phyloP scores from a whole-genome alignment of 257 asterid genomes.

The Nicotiana noctiflora region DNA sequence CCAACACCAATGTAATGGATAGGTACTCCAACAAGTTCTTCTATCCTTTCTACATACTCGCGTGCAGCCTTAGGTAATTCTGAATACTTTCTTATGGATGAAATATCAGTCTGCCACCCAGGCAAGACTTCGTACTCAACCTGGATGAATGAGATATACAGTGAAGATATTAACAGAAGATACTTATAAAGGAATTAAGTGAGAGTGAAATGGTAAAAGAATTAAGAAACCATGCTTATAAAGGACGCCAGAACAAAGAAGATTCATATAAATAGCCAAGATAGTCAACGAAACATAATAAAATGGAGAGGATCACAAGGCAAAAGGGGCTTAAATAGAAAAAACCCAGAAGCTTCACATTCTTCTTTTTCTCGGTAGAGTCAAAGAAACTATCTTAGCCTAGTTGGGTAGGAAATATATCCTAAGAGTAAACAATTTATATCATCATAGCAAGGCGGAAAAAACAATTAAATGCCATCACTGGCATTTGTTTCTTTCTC shows the following conservation, averaged over 20 bases:
- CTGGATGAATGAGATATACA: slow-evolving; percentile 21
- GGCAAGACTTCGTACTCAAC: slow-evolving; percentile 85
- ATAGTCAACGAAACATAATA: neutral
- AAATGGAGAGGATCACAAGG: neutral
- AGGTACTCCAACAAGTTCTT: slow-evolving; percentile 80
- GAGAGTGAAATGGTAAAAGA: neutral
- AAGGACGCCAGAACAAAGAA: neutral
- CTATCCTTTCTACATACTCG: slow-evolving; percentile 76
- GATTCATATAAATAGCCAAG: neutral
- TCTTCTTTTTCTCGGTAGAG: neutral
- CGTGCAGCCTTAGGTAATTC: slow-evolving; percentile 83
- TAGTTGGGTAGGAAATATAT: neutral
- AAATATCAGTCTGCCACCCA: slow-evolving; percentile 83
- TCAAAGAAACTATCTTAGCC: neutral
- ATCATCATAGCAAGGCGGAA: neutral
- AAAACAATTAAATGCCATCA: neutral
- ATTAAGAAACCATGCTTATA: neutral
- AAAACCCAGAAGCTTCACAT: neutral
- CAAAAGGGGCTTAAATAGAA: neutral
- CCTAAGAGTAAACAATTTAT: neutral
- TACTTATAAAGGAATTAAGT: neutral
- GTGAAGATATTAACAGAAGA: neutral
- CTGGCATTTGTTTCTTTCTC: neutral
- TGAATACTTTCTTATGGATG: slow-evolving; percentile 72
- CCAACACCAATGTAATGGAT: slow-evolving; percentile 90